Evolutionary conservation across 306 rosid species (phyloP).

Genomic region (Ammopiptanthus mongolicus): DNA sequence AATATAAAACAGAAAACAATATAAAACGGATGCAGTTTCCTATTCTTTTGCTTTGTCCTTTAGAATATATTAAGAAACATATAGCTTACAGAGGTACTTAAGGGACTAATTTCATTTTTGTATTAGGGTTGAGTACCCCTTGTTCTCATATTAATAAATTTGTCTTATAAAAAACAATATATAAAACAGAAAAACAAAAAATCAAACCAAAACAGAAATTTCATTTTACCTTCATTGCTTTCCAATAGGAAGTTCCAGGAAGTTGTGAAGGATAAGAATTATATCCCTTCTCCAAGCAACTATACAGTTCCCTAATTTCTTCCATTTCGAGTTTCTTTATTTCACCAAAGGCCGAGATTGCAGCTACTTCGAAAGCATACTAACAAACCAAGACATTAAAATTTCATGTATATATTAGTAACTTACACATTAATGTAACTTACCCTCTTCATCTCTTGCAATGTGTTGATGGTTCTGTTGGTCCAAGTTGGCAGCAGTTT

Average conservation of each 20-base stretch:
- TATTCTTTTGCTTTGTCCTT: too few species aligned
- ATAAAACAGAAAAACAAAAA: not conserved
- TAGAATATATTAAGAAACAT: too few species aligned
- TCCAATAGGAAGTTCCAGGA: constrained; percentile 67
- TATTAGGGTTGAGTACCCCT: too few species aligned
- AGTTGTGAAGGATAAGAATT: constrained; percentile 75
- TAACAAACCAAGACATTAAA: constrained; percentile 5
- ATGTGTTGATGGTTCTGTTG: constrained; percentile 52
- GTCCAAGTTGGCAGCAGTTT: constrained; percentile 60
- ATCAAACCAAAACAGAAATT: not conserved
- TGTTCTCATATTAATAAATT: too few species aligned
- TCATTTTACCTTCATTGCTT: constrained; percentile 71
- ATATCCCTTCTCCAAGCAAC: constrained; percentile 75
- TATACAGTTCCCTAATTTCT: constrained; percentile 57
- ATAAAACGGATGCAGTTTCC: too few species aligned
- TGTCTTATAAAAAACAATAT: too few species aligned
- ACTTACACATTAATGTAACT: not conserved
- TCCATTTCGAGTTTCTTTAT: constrained; percentile 51
- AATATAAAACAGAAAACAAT: not conserved
- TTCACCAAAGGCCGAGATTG: constrained; percentile 68
- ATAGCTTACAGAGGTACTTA: too few species aligned
- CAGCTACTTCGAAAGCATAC: constrained; percentile 92
- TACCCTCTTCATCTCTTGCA: constrained; percentile 85
- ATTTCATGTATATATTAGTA: not conserved
- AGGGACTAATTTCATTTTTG: too few species aligned